phyloP scores from a whole-genome alignment of 257 asterid species.

The Solanum bulbocastanum region DNA sequence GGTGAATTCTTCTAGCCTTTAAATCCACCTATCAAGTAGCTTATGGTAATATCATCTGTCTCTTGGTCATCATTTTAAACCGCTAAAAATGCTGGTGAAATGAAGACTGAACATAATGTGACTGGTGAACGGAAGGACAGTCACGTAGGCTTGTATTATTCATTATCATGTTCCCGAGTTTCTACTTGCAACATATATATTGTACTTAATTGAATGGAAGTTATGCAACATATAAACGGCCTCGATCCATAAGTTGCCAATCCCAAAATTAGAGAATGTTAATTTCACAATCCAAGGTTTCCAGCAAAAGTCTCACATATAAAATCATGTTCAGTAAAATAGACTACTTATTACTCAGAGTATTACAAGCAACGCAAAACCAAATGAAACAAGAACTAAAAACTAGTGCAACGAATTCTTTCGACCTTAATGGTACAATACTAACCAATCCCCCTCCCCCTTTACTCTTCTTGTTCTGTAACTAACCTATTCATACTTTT shows the following conservation, averaged over 20 bases:
- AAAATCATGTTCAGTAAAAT: background rate
- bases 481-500: background rate
- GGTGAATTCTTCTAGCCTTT: background rate
- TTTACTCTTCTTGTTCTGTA: background rate
- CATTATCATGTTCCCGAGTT: background rate
- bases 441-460: background rate
- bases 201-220: background rate
- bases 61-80: background rate
- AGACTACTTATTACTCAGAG: background rate
- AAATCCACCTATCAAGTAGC: background rate
- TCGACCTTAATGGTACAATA: background rate
- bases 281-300: background rate
- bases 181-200: background rate
- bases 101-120: background rate
- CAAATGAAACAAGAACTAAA: background rate
- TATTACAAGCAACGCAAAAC: background rate
- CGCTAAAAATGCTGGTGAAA: background rate
- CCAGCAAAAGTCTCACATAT: background rate
- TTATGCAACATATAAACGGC: background rate
- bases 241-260: background rate
- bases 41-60: background rate
- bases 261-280: background rate
- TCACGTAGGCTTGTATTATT: background rate
- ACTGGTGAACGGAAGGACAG: background rate
- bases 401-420: background rate